These are phyloP conservation scores for Paecilomyces dactylethromorphus DNA, from an alignment of 2,329 filamentous ascomycete genomes.

Conservation along the genomic window DNA sequence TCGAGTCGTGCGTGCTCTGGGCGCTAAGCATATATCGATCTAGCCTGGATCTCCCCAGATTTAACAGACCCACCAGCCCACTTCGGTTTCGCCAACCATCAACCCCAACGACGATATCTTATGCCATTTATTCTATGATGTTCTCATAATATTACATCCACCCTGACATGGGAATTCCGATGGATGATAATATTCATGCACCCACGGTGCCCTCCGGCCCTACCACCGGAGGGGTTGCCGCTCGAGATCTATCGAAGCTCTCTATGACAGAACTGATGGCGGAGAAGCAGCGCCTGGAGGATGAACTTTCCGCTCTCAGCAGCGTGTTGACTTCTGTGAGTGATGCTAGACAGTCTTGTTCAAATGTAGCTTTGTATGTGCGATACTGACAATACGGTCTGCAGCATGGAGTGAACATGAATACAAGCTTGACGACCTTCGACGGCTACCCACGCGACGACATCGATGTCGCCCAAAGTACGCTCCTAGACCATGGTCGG, in stretches of 20 bases:
- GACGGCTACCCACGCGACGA: slow-evolving; percentile 92
- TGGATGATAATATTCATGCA: slow-evolving; percentile 60
- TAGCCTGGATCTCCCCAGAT: slow-evolving; percentile 1
- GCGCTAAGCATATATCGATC: not conserved
- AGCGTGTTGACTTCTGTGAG: slow-evolving; percentile 81
- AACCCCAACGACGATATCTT: not conserved
- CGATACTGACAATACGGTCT: slow-evolving; percentile 10
- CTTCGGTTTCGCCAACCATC: not conserved
- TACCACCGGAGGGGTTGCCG: slow-evolving; percentile 49
- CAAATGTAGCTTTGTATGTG: not conserved
- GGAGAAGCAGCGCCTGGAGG: slow-evolving; percentile 79
- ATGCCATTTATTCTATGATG: slow-evolving; percentile 4
- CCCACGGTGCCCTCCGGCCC: slow-evolving; percentile 74
- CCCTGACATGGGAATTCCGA: slow-evolving; percentile 47
- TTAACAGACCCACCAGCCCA: slow-evolving; percentile 4
- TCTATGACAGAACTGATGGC: slow-evolving; percentile 73
- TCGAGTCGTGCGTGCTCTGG: not conserved
- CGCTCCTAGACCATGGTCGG: slow-evolving; percentile 12
- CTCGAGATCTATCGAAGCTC: slow-evolving; percentile 59
- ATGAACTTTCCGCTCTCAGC: slow-evolving; percentile 76
- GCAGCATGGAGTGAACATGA: slow-evolving; percentile 90
- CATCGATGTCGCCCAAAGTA: slow-evolving; percentile 92
- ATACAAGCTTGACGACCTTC: slow-evolving; percentile 73
- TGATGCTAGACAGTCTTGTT: slow-evolving; percentile 8
- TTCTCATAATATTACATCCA: slow-evolving; percentile 8